Evolutionary conservation across 495 filamentous ascomycete genomes (phyloP), one percentile per base, ranked within the genome.

Genomic region (Penicillium angulare): DNA sequence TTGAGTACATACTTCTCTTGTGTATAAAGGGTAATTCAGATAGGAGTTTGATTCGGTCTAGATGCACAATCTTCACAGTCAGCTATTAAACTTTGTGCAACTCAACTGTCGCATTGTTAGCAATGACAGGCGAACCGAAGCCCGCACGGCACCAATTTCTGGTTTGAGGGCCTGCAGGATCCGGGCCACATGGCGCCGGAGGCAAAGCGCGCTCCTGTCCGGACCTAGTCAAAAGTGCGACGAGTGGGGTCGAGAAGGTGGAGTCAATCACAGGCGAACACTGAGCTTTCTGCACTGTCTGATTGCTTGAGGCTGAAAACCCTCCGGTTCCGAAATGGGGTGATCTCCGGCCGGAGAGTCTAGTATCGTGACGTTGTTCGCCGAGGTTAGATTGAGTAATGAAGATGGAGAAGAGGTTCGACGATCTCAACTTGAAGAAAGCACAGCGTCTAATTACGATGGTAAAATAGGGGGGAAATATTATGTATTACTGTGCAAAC

Each of bases 131-230:
- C 21, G n/a, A 24, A 41, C 38, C 21, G 18, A 23, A 41, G 20
- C 20, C 34, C 26, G 36, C 38, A 41, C 38, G 38, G 15, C 38
- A 41, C 21, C 38, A 41, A 12, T 41, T 41, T 41, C 38, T 41
- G 38, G 38, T 23, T 41, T 13, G 38, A 41, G 38, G 13, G n/a
- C 2, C 2, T 31, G 27, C 27, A 23, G 38, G 21, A 41, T 24
- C 13, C 12, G 38, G 38, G 38, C 38, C 38, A 41, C 38, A 41
- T 41, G 38, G 38, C n/a, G 38, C 12, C 21, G 21, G 21, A 24
- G 38, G 18, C 20, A 18, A 9, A 21, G 20, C 21, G 38, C 22
- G 21, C 21, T 41, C 38, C 38, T 41, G 20, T 41, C 38, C 22
- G 21, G 38, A 41, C 1, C 7, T 41, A 41, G 38, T 41, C 8